Percentiles rank a stretch among this genome's conserved stretches.
Conservation (phyloP, 352 stramenopile species). For the Phytophthora pistaciae region DNA sequence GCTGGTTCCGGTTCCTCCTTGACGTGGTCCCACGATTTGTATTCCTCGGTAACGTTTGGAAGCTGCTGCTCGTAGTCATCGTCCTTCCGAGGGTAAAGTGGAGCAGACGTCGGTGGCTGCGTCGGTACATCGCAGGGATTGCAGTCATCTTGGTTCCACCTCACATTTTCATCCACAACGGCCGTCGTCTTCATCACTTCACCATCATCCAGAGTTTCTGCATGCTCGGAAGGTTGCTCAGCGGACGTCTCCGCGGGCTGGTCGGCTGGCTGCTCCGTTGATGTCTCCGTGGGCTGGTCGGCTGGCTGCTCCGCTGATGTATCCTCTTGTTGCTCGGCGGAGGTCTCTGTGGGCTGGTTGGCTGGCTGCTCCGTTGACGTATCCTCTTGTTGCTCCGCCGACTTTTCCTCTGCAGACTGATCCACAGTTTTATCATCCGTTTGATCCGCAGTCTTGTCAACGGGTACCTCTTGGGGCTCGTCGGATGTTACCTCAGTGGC, state of each 20-base stretch:
- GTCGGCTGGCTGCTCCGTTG: background rate
- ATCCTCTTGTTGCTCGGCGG: background rate
- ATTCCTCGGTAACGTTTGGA: slow-evolving; percentile 14
- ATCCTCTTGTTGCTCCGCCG: background rate
- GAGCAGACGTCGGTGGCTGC: slow-evolving; percentile 14
- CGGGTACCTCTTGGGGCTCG: background rate
- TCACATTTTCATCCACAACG: slow-evolving; percentile 13
- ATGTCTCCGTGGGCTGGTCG: background rate
- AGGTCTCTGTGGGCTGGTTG: background rate
- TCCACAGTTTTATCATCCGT: background rate
- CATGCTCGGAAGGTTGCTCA: background rate
- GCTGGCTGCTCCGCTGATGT: background rate
- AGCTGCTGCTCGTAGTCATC: slow-evolving; percentile 17
- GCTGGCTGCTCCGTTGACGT: background rate
- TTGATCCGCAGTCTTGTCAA: background rate
- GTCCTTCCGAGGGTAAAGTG: slow-evolving; percentile 9
- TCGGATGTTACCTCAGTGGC: background rate
- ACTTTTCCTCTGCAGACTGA: background rate
- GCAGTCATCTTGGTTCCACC: slow-evolving; percentile 30
- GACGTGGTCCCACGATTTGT: slow-evolving; percentile 18
- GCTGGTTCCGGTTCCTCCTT: background rate
- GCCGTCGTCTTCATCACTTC: background rate
- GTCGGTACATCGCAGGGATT: slow-evolving; percentile 30
- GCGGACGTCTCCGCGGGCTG: background rate
- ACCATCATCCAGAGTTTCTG: background rate